These are phyloP conservation scores for Hypoxylon sp. DNA, from an alignment of 2,329 filamentous ascomycete genomes.

Conservation along the genomic window DNA sequence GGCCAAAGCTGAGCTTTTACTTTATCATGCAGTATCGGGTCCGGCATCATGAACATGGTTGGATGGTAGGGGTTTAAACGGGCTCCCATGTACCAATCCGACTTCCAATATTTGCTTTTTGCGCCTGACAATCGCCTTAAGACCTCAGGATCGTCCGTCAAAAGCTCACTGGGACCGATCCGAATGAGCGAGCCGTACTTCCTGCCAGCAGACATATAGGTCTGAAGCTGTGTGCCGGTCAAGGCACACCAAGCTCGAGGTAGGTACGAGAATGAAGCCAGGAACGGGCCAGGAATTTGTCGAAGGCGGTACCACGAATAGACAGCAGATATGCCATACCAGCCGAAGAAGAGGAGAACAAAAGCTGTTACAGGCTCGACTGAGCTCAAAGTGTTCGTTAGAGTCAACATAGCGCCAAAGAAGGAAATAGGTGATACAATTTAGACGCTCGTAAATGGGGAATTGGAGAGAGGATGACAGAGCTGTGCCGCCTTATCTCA, in stretches of 20 bases:
- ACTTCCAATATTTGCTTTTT: constrained; percentile 42
- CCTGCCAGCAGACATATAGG: constrained; percentile 2
- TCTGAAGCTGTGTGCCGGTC: constrained; percentile 22
- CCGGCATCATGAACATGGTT: constrained; percentile 36
- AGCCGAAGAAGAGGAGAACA: constrained; percentile 11
- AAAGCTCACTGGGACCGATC: constrained; percentile 48
- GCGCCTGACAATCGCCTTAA: constrained; percentile 40
- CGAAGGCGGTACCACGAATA: constrained; percentile 44
- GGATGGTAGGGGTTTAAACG: constrained; percentile 41
- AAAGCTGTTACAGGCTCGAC: background rate
- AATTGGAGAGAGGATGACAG: background rate
- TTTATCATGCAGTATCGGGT: constrained; percentile 42
- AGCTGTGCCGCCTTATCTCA: background rate
- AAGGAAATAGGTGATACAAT: background rate
- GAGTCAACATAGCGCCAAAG: constrained; percentile 3
- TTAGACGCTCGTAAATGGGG: background rate
- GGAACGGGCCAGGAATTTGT: constrained; percentile 42
- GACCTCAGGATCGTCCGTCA: constrained; percentile 45
- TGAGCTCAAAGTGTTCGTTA: background rate
- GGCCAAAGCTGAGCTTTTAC: constrained; percentile 43
- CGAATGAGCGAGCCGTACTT: constrained; percentile 42
- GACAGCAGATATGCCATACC: constrained; percentile 29
- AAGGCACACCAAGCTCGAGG: constrained; percentile 33
- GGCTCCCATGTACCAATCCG: constrained; percentile 39
- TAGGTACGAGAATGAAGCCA: constrained; percentile 42